Evolutionary conservation across 352 stramenopile species (phyloP), one percentile per base, ranked within the genome.

Genomic region (Aphanomyces stellatus): DNA sequence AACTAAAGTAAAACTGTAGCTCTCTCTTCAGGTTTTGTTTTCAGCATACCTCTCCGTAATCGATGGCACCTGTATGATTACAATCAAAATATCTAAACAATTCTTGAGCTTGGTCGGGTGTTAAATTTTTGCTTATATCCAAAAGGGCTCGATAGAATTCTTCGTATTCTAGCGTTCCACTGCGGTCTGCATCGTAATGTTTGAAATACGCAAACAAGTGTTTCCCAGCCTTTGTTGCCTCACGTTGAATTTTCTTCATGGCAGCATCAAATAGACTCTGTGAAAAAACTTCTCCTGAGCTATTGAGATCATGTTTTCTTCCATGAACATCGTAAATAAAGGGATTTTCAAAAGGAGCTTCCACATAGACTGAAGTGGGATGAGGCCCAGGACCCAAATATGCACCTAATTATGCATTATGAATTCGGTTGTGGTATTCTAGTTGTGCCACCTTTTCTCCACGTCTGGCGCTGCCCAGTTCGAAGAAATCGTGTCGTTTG

Each of bases 301-400:
- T 63, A 0, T 61, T 46, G 15, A 73, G 67, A 35, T 63, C 66
- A 40, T 79, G 80, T 3, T 77, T 78, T 1, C 79, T 74, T 2
- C 82, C 82, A 11, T 91, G 77, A 7, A 87, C 76, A 69, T 90
- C 82, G 59, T 88, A 90, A 42, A 88, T 75, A 46, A 65, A 69
- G 34, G n/a, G 68, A 11, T 41, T 61, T 11, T 4, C 63, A 8
- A 33, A 48, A 66, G 65, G 65, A 66, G 1, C 46, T 37, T 4
- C 30, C 3, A 8, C 64, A n/a, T 51, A 68, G 15, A 80, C 35
- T 40, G 85, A 69, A 4, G 81, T 74, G 0, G 77, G 85, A 17
- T 81, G 70, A 15, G 78, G 78, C 0, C 79, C 79, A 5, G 77
- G 37, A 0, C 78, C 77, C 8, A 87, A 41, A 27, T 85, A 62